These are phyloP conservation scores for Cubamyces sp. DNA, from an alignment of 768 basidiomycete genomes.

Conservation along the genomic window DNA sequence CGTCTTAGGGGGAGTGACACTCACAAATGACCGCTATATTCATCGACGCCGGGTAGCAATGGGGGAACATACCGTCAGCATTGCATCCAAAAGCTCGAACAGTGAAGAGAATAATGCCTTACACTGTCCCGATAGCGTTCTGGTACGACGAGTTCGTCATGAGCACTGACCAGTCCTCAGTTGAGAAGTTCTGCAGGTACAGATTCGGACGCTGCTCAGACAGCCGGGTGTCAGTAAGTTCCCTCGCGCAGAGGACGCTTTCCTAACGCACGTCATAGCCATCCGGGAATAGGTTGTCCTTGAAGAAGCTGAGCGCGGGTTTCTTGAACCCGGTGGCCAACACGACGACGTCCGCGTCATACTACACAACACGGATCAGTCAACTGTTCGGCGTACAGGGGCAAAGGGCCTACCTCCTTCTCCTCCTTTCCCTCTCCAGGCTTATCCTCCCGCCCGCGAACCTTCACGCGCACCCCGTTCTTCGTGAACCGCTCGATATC, in stretches of 20 bases:
- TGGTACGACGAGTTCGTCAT: conserved; percentile 55
- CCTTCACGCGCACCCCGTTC: conserved; percentile 43
- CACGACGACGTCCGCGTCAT: conserved; percentile 52
- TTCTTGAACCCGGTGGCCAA: conserved; percentile 58
- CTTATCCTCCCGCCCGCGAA: conserved; percentile 40
- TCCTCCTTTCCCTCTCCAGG: conserved; percentile 39
- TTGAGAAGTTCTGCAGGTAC: conserved; percentile 59
- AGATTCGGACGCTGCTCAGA: conserved; percentile 46
- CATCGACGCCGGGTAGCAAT: neutral
- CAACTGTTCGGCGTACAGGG: no score
- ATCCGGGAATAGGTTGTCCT: conserved; percentile 53
- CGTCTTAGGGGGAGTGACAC: conserved; percentile 17
- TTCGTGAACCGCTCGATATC: conserved; percentile 46
- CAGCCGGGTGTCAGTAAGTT: neutral
- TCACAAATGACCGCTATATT: conserved; percentile 46
- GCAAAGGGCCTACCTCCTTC: conserved; percentile 28
- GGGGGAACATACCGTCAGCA: neutral
- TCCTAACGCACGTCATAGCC: conserved; percentile 43
- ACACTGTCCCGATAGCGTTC: conserved; percentile 50
- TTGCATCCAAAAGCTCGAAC: neutral
- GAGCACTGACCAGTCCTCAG: conserved; percentile 55
- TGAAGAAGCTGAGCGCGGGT: conserved; percentile 50
- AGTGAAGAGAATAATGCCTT: conserved; percentile 6
- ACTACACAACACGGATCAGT: conserved; percentile 24
- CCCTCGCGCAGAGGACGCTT: neutral